Base-by-base conservation (phyloP, 2,329 filamentous ascomycete genomes). In the Alternaria ventricosa region DNA sequence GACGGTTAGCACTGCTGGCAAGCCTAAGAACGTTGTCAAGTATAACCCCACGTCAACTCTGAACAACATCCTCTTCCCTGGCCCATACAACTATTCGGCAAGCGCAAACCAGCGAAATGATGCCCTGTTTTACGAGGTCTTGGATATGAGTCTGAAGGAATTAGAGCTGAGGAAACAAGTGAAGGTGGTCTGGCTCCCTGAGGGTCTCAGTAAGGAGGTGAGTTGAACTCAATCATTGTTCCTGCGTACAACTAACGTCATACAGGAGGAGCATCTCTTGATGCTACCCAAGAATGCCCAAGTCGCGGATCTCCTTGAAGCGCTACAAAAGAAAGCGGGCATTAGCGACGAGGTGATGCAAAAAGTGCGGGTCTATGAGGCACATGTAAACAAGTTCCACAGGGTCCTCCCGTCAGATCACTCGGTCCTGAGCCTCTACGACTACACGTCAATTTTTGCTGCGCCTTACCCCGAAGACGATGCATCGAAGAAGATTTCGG, bases 91-190 rank as follows among this genome's bases (percentile, higher is more conserved):
- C 68, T 91, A 93, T 69, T 86, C 90, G 55, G 92, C 89, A 70
- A 87, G 87, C 64, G 79, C 83, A 60, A 89, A 86, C 30, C 92
- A 94, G 75, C 87, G 90, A 58, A 82, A 87, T 20, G 95, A 98
- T 79, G 88, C 91, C 1, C 84, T 99, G 56, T 98, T 90, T 79
- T 99, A 94, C 76, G 96, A 99, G 79, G 88, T 98, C 27, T 83
- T 99, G 44, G 96, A 99, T 67, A 97, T 97, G 84, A 97, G 93
- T 73, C 82, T 99, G 50, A 92, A 92, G 23, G 96, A 99, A 79
- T 86, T 97, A 46, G 96, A 99, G 76, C 96, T 92, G 60, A 96
- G 97, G 84, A 97, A 96, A 84, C 88, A 84, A 61, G 83, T 98
- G 67, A 95, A 92, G 79, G 82, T 99, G 51, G 92, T 86, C 1